A percentile compares a stretch with the other conserved stretches of the same genome.
Conservation (phyloP, 164 flowering plant genomes). For the Umbellularia californica region DNA sequence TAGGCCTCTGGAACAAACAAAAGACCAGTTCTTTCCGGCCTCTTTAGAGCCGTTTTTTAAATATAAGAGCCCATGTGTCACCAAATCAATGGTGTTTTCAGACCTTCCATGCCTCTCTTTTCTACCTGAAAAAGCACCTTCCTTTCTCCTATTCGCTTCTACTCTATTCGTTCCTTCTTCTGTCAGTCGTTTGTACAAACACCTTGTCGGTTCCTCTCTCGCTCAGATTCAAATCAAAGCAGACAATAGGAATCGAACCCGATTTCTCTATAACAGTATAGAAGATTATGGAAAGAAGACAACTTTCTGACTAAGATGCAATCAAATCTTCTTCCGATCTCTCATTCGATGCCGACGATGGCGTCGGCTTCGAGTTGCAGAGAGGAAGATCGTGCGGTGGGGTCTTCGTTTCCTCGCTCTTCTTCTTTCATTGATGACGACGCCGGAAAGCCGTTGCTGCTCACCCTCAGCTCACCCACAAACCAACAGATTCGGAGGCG, state of each 20-base stretch:
- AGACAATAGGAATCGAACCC: not conserved
- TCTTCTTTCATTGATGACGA: constrained; percentile 10
- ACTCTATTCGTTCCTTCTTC: too few species aligned
- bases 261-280: too few species aligned
- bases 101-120: too few species aligned
- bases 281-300: not conserved
- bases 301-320: not conserved
- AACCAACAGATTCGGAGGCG: constrained; percentile 44
- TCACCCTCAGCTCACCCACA: not conserved
- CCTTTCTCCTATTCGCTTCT: too few species aligned
- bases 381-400: not conserved
- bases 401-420: not conserved
- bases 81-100: too few species aligned
- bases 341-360: constrained; percentile 1
- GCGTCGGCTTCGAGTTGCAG: not conserved
- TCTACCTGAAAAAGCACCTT: too few species aligned
- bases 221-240: not conserved
- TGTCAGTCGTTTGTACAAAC: not conserved
- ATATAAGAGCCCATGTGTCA: too few species aligned
- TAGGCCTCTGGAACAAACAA: too few species aligned
- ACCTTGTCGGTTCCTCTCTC: not conserved
- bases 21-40: too few species aligned
- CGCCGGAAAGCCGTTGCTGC: not conserved
- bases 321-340: not conserved
- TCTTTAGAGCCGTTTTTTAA: too few species aligned